Conservation (phyloP, 2,329 filamentous ascomycete species). For the Sclerotiophoma versabilis region DNA sequence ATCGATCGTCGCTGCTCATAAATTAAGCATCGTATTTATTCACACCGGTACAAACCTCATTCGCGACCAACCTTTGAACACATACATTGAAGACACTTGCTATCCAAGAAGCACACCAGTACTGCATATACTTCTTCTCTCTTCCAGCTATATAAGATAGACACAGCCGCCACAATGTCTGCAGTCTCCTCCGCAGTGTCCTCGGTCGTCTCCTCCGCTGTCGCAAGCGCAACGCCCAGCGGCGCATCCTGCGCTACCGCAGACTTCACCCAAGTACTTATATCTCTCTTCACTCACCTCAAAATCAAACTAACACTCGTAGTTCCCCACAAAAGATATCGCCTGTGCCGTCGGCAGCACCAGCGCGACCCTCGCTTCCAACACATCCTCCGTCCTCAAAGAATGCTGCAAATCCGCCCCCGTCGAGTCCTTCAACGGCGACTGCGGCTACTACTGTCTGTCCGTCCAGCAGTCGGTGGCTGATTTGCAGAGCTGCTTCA, state of each 20-base stretch:
- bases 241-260: slow-evolving; percentile 30
- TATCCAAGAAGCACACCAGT: background rate
- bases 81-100: background rate
- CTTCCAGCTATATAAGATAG: background rate
- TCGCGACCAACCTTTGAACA: background rate
- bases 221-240: slow-evolving; percentile 22
- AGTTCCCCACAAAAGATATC: slow-evolving; percentile 37
- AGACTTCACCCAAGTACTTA: slow-evolving; percentile 25
- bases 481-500: slow-evolving; percentile 39
- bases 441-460: slow-evolving; percentile 43
- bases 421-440: slow-evolving; percentile 37
- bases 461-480: slow-evolving; percentile 34
- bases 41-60: background rate
- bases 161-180: slow-evolving; percentile 22
- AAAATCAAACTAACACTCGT: background rate
- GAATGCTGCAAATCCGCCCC: slow-evolving; percentile 44
- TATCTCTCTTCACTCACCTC: no score
- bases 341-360: slow-evolving; percentile 39
- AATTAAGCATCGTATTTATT: slow-evolving; percentile 8
- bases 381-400: slow-evolving; percentile 33
- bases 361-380: slow-evolving; percentile 29
- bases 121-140: background rate
- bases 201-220: slow-evolving; percentile 24
- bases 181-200: slow-evolving; percentile 12
- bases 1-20: slow-evolving; percentile 8